phyloP scores from a whole-genome alignment of 75 land plant species.

The Picea sitchensis region DNA sequence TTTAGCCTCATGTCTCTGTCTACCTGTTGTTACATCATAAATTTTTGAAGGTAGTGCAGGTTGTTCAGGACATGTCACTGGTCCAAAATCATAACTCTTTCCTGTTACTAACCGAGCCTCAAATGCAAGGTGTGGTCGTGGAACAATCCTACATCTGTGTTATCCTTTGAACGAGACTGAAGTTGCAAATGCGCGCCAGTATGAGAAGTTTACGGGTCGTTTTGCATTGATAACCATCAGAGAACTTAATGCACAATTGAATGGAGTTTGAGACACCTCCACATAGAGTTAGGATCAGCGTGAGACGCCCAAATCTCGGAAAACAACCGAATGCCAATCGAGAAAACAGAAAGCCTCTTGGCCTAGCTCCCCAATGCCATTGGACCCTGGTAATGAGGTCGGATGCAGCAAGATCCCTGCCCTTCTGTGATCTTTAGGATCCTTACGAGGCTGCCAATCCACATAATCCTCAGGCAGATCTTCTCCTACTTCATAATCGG shows the following conservation, averaged over 20 bases:
- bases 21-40: conserved; percentile 36
- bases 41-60: conserved; percentile 26
- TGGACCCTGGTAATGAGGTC: conserved; percentile 71
- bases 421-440: conserved; percentile 28
- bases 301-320: too few relatives aligned
- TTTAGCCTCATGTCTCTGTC: conserved; percentile 74
- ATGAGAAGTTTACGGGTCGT: too few relatives aligned
- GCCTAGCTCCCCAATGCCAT: conserved; percentile 92
- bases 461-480: too few relatives aligned
- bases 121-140: conserved; percentile 80
- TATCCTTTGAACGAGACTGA: too few relatives aligned
- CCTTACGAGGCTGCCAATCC: too few relatives aligned
- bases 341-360: conserved; percentile 56
- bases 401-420: conserved; percentile 92
- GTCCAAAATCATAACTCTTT: conserved; percentile 63
- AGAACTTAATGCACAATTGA: too few relatives aligned
- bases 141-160: conserved; percentile 16
- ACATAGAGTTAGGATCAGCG: too few relatives aligned
- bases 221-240: too few relatives aligned
- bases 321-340: conserved; percentile 49
- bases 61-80: conserved; percentile 60
- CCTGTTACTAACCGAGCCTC: conserved; percentile 77
- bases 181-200: too few relatives aligned
- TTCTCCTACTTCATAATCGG: too few relatives aligned
- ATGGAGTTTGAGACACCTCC: too few relatives aligned